Conservation (phyloP, 2,329 filamentous ascomycete species). For the Aspergillus eucalypticola region DNA sequence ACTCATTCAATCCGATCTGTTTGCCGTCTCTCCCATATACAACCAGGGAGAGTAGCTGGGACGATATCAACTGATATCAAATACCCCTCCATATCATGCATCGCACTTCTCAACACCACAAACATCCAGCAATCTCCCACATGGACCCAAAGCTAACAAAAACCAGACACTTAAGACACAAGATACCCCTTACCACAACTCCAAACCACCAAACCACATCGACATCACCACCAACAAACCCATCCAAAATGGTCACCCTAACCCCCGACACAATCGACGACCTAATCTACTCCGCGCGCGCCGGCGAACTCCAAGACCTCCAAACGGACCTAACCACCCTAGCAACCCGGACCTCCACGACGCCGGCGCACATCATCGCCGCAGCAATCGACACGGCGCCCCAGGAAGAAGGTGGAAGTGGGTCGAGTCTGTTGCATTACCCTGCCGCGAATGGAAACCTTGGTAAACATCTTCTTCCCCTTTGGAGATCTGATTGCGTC, state of each 20-base stretch:
- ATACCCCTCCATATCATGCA: not conserved
- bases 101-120: not conserved
- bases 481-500: too few relatives aligned
- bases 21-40: too few relatives aligned
- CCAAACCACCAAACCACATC: not conserved
- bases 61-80: not conserved
- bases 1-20: too few relatives aligned
- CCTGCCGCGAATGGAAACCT: constrained; percentile 85
- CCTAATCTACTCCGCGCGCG: constrained; percentile 81
- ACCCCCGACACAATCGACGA: constrained; percentile 85
- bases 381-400: constrained; percentile 72
- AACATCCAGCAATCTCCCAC: not conserved
- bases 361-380: constrained; percentile 65
- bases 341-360: constrained; percentile 60
- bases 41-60: too few relatives aligned
- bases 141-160: not conserved
- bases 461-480: constrained; percentile 49
- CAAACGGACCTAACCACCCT: constrained; percentile 60
- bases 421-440: constrained; percentile 70
- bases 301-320: constrained; percentile 73
- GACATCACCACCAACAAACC: not conserved
- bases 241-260: constrained; percentile 43
- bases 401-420: constrained; percentile 65
- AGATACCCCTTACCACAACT: not conserved
- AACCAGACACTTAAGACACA: not conserved